Evolutionary conservation across 768 basidiomycete species (phyloP), one percentile per base, ranked within the genome.

Genomic region (Tubosaeta sp.): DNA sequence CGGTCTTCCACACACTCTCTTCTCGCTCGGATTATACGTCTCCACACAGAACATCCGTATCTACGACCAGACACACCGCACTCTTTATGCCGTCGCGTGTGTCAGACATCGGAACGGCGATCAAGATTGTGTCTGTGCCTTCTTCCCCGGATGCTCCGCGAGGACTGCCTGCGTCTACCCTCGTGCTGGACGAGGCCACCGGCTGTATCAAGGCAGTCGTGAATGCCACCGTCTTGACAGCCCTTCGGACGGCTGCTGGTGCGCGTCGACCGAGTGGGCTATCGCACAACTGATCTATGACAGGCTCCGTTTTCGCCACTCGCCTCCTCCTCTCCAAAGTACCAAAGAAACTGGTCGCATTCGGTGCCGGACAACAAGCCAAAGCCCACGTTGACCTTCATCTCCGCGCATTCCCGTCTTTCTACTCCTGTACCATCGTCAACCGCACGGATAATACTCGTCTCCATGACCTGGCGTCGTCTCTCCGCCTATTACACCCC

Each of bases 31-130:
- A 53, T 35, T 48, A 51, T 32, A 39, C 60, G 21, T 49, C 61
- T 50, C 91, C 91, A 4, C 84, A 80, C 48, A 76, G 92, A 44
- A 79, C 77, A 0, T 68, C 74, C 0, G 63, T 93, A 11, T 70
- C 72, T 0, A 81, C 77, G 45, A 59, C 66, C 8, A 72, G 75
- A 38, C 82, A 90, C 57, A 84, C 76, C 1, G 73, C 78, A 0
- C 72, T 96, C 3, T 87, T 92, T 68, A 95, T 95, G 93, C 91
- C 93, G 2, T 81, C 88, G 7, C 78, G 85, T 22, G 72, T 86
- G 10, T 63, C 69, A 19, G 52, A 56, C 24, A 35, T 62, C n/a
- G 83, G 82, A 2, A 86, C 86, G 1, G 71, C 86, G 3, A 73
- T 90, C 53, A 94, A 96, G 68, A 77, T 90, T n/a, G 92, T 90